Percentiles rank a stretch among this genome's conserved stretches.
Evolutionary conservation across 1,284 basidiomycete genomes (phyloP).

Genomic region (Pholiota adiposa): DNA sequence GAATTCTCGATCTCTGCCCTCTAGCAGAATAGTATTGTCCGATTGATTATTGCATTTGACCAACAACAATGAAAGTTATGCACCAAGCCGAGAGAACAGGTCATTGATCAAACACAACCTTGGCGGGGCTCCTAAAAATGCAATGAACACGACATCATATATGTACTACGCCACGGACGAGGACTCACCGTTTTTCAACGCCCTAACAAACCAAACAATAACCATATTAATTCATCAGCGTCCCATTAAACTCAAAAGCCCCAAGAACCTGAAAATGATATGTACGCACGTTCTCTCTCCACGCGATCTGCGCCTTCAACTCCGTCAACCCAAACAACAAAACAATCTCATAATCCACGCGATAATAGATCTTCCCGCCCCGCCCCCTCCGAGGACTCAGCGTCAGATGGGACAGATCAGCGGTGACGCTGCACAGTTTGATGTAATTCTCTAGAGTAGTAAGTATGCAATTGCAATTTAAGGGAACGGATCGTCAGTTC

Average conservation of each 20-base stretch:
- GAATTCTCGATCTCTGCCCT: no score
- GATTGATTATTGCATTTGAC: no score
- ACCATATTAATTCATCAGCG: no score
- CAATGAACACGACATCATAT: background rate
- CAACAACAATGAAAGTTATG: no score
- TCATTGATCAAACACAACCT: background rate
- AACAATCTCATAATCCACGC: constrained; percentile 43
- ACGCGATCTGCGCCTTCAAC: constrained; percentile 31
- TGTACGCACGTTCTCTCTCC: constrained; percentile 28
- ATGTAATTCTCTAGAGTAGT: constrained; percentile 40
- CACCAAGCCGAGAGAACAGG: no score
- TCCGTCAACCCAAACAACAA: constrained; percentile 45
- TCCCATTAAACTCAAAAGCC: background rate
- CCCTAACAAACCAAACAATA: background rate
- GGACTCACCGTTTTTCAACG: background rate
- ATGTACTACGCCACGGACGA: background rate
- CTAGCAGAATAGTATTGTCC: no score
- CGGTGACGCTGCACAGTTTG: constrained; percentile 45
- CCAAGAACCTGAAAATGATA: background rate
- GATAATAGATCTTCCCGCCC: constrained; percentile 33
- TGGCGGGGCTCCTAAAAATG: background rate
- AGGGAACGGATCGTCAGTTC: no score
- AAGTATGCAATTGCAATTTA: no score
- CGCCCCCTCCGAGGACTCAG: background rate
- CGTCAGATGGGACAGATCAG: constrained; percentile 10